Percentiles rank a stretch among this genome's conserved stretches.
Conservation (phyloP, 495 filamentous ascomycete genomes). For the Neurospora sp. region DNA sequence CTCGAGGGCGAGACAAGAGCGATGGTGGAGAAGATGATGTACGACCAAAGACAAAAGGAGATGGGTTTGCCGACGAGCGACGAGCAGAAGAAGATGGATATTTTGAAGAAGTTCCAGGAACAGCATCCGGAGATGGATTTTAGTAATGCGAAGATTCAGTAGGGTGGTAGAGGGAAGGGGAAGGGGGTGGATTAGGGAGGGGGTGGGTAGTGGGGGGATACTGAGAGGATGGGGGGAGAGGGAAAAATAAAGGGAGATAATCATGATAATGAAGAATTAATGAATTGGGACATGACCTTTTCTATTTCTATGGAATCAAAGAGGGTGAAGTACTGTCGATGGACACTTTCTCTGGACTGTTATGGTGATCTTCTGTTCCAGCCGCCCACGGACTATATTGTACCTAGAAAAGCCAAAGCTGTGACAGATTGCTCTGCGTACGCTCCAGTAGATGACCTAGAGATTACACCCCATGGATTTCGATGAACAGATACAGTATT, state of each 20-base stretch:
- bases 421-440: background rate
- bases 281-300: background rate
- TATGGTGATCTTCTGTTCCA: background rate
- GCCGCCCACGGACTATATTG: background rate
- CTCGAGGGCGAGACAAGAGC: constrained; percentile 86
- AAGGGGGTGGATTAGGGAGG: background rate
- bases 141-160: constrained; percentile 64
- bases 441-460: background rate
- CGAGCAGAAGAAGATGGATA: constrained; percentile 84
- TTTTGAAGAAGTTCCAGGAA: constrained; percentile 82
- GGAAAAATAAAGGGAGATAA: background rate
- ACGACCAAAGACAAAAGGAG: constrained; percentile 95
- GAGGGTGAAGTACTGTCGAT: background rate
- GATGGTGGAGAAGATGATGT: constrained; percentile 99
- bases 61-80: constrained; percentile 74
- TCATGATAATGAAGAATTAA: background rate
- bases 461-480: background rate
- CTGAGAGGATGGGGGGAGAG: background rate
- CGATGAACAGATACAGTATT: background rate
- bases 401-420: background rate
- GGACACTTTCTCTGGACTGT: background rate
- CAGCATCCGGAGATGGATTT: constrained; percentile 74
- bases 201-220: background rate
- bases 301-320: background rate
- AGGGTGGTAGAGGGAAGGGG: constrained; percentile 4